A percentile compares a stretch with the other conserved stretches of the same genome.
Evolutionary conservation across 192 early-diverging fungal genomes (phyloP).

Genomic region (Phycomyces blakesleeanus): DNA sequence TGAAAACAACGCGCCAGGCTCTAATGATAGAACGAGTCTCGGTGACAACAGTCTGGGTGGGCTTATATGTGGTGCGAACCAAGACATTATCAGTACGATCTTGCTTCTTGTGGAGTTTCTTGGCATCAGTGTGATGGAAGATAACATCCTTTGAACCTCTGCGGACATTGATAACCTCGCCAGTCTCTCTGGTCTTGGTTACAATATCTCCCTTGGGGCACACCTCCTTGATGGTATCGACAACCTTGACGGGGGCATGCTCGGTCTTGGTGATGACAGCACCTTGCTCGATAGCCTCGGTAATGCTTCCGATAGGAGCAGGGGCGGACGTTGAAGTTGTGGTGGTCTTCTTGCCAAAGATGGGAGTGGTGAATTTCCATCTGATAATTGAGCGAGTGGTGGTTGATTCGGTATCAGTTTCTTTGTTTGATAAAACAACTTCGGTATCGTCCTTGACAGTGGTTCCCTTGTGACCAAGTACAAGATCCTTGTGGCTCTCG

Average conservation of each 20-base stretch:
- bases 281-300: slow-evolving; percentile 6
- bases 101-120: slow-evolving; percentile 6
- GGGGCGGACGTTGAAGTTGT: neutral
- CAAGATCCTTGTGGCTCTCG: slow-evolving; percentile 3
- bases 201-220: neutral
- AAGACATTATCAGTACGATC: neutral
- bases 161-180: neutral
- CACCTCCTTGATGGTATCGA: neutral
- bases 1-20: slow-evolving; percentile 17
- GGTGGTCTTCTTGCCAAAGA: slow-evolving; percentile 16
- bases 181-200: neutral
- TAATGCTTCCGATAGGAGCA: neutral
- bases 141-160: neutral
- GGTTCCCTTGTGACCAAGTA: slow-evolving; percentile 6
- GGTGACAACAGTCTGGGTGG: slow-evolving; percentile 7
- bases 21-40: slow-evolving; percentile 12
- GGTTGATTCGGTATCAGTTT: neutral
- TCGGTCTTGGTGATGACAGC: slow-evolving; percentile 11
- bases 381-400: neutral
- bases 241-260: neutral
- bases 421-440: neutral
- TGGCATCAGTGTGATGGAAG: slow-evolving; percentile 12
- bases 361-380: slow-evolving; percentile 22
- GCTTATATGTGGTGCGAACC: slow-evolving; percentile 1
- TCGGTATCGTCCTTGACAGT: neutral